phyloP scores from a whole-genome alignment of 2,329 filamentous ascomycete genomes.

The Aspergillus quadricinctus region DNA sequence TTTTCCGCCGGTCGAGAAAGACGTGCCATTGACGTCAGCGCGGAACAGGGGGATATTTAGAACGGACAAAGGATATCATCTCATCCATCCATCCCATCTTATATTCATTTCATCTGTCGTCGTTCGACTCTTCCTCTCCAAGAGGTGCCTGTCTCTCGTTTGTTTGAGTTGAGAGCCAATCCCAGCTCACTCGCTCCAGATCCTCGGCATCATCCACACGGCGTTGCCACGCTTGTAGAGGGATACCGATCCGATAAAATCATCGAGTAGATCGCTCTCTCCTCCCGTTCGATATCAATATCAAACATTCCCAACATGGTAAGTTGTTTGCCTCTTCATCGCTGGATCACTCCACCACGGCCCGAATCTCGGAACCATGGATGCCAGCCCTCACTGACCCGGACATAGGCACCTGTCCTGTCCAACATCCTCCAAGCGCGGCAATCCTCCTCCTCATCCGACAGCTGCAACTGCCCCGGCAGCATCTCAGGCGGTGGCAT shows the following conservation, averaged over 20 bases:
- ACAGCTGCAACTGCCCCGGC: slow-evolving; percentile 22
- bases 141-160: not conserved
- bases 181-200: not conserved
- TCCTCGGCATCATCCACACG: not conserved
- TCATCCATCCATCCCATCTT: not conserved
- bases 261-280: not conserved
- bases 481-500: slow-evolving; percentile 33
- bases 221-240: not conserved
- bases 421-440: slow-evolving; percentile 16
- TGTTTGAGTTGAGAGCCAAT: not conserved
- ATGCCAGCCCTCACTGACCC: slow-evolving; percentile 11
- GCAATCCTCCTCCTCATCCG: slow-evolving; percentile 14
- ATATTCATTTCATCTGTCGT: not conserved
- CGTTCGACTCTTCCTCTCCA: not conserved
- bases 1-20: not conserved
- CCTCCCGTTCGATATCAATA: not conserved
- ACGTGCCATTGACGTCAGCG: not conserved
- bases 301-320: not conserved
- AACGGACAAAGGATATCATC: not conserved
- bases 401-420: slow-evolving; percentile 5
- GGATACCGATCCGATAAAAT: too few species aligned
- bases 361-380: slow-evolving; percentile 1
- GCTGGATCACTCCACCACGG: not conserved
- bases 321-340: not conserved
- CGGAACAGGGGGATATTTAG: not conserved